These are phyloP conservation scores for Alternaria angustiovoidea DNA, from an alignment of 2,329 filamentous ascomycete species.

Conservation along the genomic window DNA sequence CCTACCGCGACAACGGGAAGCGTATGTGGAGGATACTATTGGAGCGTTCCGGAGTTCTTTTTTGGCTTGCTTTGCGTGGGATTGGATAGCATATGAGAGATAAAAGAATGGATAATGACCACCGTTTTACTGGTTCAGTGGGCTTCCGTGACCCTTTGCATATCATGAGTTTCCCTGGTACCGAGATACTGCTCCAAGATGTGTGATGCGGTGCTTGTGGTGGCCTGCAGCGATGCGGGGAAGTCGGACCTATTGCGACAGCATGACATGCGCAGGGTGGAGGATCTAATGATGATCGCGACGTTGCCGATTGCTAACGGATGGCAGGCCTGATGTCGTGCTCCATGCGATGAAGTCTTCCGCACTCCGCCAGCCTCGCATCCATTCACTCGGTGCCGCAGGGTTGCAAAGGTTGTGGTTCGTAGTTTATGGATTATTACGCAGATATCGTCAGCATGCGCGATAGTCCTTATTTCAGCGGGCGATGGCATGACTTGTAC, in stretches of 20 bases:
- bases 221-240: background rate
- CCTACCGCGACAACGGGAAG: background rate
- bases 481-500: too few species aligned
- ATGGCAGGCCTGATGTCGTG: background rate
- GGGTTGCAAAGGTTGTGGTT: background rate
- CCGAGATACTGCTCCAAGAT: background rate
- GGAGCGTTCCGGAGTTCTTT: conserved; percentile 18
- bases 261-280: background rate
- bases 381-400: background rate
- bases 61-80: conserved; percentile 1
- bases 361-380: background rate
- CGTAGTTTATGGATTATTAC: background rate
- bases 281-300: background rate
- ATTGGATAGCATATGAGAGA: conserved; percentile 5
- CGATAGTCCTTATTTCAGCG: too few species aligned
- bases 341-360: background rate
- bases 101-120: conserved; percentile 17
- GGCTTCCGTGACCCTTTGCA: background rate
- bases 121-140: background rate
- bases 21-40: background rate
- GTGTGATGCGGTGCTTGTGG: background rate
- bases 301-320: background rate
- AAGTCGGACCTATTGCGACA: background rate
- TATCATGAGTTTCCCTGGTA: background rate
- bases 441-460: background rate